Percentiles rank a stretch among this genome's conserved stretches.
phyloP scores from a whole-genome alignment of 805 yeast genomes.

The Dipodascopsis uninucleata region DNA sequence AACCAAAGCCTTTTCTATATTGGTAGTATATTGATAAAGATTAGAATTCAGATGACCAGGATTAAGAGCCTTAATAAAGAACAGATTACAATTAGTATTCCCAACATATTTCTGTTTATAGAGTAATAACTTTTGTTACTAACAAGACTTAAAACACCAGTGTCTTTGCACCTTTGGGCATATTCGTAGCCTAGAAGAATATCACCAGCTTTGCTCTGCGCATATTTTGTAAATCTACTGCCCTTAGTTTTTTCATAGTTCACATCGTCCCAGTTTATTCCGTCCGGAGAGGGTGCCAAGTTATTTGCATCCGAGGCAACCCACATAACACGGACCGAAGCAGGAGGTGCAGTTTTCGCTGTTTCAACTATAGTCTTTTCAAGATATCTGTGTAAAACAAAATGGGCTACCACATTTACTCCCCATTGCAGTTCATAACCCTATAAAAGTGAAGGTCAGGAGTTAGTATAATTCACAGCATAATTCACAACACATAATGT shows the following conservation, averaged over 20 bases:
- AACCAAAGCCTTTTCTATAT: too few relatives aligned
- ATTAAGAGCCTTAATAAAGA: conserved; percentile 8
- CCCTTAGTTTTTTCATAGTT: conserved; percentile 29
- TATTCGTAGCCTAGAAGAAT: conserved; percentile 17
- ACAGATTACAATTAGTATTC: neutral
- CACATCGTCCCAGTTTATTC: conserved; percentile 39
- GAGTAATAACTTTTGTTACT: too few relatives aligned
- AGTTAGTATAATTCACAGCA: neutral
- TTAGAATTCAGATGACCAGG: conserved; percentile 25
- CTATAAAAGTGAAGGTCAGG: conserved; percentile 31
- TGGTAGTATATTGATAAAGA: too few relatives aligned
- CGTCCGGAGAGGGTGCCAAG: conserved; percentile 34
- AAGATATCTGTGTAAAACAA: conserved; percentile 42
- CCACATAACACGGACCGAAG: conserved; percentile 45
- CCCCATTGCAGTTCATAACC: conserved; percentile 49
- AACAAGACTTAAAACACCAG: neutral
- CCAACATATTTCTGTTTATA: too few relatives aligned
- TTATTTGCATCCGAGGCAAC: conserved; percentile 43
- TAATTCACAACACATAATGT: neutral
- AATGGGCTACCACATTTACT: conserved; percentile 47
- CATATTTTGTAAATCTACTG: conserved; percentile 34
- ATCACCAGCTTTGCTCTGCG: conserved; percentile 44
- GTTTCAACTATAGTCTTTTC: conserved; percentile 40
- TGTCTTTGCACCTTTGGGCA: conserved; percentile 3
- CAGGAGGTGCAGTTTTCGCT: conserved; percentile 32